Base-by-base conservation (phyloP, 352 stramenopile species). In the Phytophthora ohioensis region DNA sequence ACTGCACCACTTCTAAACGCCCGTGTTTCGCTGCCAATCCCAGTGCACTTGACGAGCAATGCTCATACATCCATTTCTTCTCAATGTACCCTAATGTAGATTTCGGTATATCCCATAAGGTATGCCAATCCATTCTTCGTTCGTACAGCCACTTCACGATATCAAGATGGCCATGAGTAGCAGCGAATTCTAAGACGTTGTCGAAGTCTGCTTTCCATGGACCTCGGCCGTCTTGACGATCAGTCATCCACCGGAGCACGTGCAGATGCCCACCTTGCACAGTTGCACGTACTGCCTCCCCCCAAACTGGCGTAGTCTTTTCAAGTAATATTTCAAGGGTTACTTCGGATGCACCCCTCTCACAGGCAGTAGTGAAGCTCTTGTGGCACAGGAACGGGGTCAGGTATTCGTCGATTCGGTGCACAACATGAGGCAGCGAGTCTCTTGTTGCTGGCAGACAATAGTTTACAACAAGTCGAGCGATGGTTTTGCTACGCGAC, bases 171-270 rank as follows among this genome's bases (percentile, higher is more conserved):
- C 51, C 51, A 12, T 68, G 39, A 80, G 17, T 3, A 60, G 51
- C 51, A 46, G 39, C 39, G 4, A 60, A 5, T n/a, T 39, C 6
- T 8, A 68, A 30, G 6, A 39, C 38, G 12, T 56, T 4, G 7
- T 49, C 42, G 3, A 62, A 68, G 30, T 54, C 51, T 12, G 11
- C 10, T 54, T 10, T 62, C 61, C 61, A 62, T 27, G 61, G 49
- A 34, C 41, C 61, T 27, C 52, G 62, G 6, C 34, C 21, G 21
- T 27, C 21, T 27, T 27, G 21, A 27, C 21, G 21, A 27, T 27
- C 21, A 27, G 21, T 27, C 41, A 69, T 69, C 62, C 62, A 69
- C 3, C 47, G 34, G 36, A 69, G 35, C 27, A 69, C 1, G 52
- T 17, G 21, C 21, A 64, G 2, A 42, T 69, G 43, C 13, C 43